phyloP scores from a whole-genome alignment of 768 basidiomycete genomes.

The Leccinum obscurum region DNA sequence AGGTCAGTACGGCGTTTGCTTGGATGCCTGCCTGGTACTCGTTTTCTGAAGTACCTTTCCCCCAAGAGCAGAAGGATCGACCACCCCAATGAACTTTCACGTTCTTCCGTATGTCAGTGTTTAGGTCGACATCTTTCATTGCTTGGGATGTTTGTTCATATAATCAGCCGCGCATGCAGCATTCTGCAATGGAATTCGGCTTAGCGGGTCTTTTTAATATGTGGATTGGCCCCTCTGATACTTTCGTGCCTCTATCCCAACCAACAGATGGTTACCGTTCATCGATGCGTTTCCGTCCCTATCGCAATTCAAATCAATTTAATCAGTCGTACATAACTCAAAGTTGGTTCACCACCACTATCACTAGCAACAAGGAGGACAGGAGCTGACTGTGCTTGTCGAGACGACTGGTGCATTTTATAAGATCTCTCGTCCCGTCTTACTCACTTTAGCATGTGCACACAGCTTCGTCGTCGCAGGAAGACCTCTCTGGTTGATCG shows the following conservation, averaged over 20 bases:
- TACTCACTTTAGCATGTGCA: neutral
- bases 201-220: constrained; percentile 5
- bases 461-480: neutral
- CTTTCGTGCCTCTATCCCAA: neutral
- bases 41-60: constrained; percentile 14
- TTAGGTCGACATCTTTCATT: neutral
- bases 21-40: neutral
- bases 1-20: constrained; percentile 2
- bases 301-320: neutral
- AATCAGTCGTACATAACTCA: neutral
- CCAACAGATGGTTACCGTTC: neutral
- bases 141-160: neutral
- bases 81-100: constrained; percentile 6
- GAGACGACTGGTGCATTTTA: neutral
- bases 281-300: neutral
- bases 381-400: neutral
- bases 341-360: neutral
- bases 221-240: neutral
- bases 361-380: neutral
- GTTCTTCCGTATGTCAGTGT: constrained; percentile 1
- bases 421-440: neutral
- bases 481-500: neutral
- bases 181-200: constrained; percentile 3
- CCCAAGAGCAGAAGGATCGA: constrained; percentile 9
- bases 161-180: neutral